Evolutionary conservation across 2,329 filamentous ascomycete species (phyloP).

Genomic region (Aureobasidium uvarum): DNA sequence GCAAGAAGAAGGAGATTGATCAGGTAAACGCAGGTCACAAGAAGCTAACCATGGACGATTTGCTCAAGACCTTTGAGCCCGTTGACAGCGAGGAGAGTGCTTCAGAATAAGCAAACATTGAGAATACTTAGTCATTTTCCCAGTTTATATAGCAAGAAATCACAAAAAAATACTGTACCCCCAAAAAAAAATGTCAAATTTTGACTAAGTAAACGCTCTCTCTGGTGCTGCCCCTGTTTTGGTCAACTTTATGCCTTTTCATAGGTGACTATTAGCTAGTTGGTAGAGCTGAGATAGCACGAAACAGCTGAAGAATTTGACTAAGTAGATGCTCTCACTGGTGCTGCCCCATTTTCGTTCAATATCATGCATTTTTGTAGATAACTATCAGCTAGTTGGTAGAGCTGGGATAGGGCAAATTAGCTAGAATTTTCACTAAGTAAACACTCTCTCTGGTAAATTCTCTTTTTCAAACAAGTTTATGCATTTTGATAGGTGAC

Average conservation of each 20-base stretch:
- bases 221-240: neutral
- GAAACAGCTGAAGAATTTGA: neutral
- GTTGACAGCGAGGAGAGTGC: neutral
- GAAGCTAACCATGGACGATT: neutral
- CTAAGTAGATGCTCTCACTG: neutral
- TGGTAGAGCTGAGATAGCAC: neutral
- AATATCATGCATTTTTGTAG: neutral
- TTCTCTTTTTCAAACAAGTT: neutral
- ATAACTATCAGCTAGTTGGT: neutral
- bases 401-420: neutral
- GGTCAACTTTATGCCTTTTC: neutral
- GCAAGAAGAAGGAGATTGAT: conserved; percentile 52
- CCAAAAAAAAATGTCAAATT: neutral
- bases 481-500: neutral
- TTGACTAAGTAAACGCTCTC: neutral
- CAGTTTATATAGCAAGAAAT: neutral
- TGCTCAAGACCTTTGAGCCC: conserved; percentile 1
- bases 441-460: neutral
- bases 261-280: neutral
- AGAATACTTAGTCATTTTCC: neutral
- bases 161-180: conserved; percentile 23
- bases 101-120: neutral
- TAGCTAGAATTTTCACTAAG: neutral
- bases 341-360: neutral
- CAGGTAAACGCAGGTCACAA: conserved; percentile 45